phyloP scores from a whole-genome alignment of 2,329 filamentous ascomycete genomes.

The Knoxdaviesia proteae region DNA sequence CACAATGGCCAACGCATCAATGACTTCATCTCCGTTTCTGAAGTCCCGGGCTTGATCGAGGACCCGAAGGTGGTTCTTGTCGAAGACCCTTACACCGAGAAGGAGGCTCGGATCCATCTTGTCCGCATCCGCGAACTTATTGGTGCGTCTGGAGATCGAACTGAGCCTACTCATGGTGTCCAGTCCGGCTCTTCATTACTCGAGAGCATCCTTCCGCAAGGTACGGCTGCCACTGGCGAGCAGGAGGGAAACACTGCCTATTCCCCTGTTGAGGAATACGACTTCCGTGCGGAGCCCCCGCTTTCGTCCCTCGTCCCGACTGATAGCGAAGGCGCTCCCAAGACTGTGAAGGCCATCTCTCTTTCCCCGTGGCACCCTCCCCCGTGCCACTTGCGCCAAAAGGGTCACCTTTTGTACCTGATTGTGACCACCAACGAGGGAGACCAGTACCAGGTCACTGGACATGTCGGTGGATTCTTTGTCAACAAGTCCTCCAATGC shows the following conservation, averaged over 20 bases:
- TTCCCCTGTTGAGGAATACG: conserved; percentile 42
- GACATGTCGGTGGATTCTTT: conserved; percentile 86
- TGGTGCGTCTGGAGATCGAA: conserved; percentile 72
- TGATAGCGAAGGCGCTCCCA: conserved; percentile 48
- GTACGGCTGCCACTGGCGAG: conserved; percentile 8
- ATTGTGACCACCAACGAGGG: conserved; percentile 80
- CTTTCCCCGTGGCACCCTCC: conserved; percentile 94
- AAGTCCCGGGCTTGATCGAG: conserved; percentile 58
- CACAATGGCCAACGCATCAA: conserved; percentile 77
- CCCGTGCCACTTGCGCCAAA: conserved; percentile 74
- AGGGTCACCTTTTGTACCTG: conserved; percentile 82
- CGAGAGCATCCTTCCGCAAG: conserved; percentile 44
- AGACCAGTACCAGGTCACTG: conserved; percentile 84
- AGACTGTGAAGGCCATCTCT: conserved; percentile 75
- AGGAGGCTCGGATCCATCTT: conserved; percentile 88
- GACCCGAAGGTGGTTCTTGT: conserved; percentile 66
- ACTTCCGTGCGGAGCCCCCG: conserved; percentile 49
- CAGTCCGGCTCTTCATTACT: conserved; percentile 71
- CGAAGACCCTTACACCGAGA: conserved; percentile 94
- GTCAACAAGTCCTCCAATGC: conserved; percentile 90
- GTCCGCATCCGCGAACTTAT: conserved; percentile 82
- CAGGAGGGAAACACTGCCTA: conserved; percentile 9
- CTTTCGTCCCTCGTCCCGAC: conserved; percentile 53
- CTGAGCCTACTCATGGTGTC: conserved; percentile 71
- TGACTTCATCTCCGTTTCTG: conserved; percentile 80